Evolutionary conservation across 371 early-diverging fungal species (phyloP).

Genomic region (Dinochytrium kinnereticum): DNA sequence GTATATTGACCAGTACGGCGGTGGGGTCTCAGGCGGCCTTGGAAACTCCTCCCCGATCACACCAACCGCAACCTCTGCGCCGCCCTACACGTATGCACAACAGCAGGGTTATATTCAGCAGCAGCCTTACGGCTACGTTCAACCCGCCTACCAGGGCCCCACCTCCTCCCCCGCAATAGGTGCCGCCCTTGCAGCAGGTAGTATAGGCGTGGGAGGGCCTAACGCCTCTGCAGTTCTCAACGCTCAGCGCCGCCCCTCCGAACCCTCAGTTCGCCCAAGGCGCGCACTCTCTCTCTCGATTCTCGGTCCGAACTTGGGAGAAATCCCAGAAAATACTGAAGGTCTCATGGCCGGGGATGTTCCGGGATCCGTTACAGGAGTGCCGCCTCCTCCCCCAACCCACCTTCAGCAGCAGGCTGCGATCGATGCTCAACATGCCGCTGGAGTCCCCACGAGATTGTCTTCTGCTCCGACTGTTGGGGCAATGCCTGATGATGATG

Average conservation of each 20-base stretch:
- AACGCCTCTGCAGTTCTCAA: neutral
- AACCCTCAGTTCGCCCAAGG: slow-evolving; percentile 3
- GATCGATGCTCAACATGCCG: too few relatives aligned
- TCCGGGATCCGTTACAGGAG: slow-evolving; percentile 2
- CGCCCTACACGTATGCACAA: neutral
- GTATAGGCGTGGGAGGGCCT: slow-evolving; percentile 10
- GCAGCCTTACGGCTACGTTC: neutral
- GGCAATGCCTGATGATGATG: neutral
- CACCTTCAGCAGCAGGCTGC: neutral
- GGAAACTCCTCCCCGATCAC: slow-evolving; percentile 3
- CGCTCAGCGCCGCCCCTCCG: slow-evolving; percentile 8
- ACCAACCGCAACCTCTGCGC: neutral
- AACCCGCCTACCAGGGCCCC: neutral
- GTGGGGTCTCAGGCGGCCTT: neutral
- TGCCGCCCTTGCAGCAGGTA: neutral
- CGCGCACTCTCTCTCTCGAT: slow-evolving; percentile 8
- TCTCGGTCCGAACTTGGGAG: slow-evolving; percentile 14
- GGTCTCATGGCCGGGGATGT: neutral
- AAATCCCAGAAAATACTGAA: slow-evolving; percentile 4
- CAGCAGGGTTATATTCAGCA: neutral
- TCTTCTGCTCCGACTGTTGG: neutral
- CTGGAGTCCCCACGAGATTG: neutral
- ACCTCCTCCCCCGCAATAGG: neutral
- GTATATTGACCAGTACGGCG: slow-evolving; percentile 43
- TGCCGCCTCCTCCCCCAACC: neutral